Conservation (phyloP, 768 basidiomycete genomes). For the Russula sp. region DNA sequence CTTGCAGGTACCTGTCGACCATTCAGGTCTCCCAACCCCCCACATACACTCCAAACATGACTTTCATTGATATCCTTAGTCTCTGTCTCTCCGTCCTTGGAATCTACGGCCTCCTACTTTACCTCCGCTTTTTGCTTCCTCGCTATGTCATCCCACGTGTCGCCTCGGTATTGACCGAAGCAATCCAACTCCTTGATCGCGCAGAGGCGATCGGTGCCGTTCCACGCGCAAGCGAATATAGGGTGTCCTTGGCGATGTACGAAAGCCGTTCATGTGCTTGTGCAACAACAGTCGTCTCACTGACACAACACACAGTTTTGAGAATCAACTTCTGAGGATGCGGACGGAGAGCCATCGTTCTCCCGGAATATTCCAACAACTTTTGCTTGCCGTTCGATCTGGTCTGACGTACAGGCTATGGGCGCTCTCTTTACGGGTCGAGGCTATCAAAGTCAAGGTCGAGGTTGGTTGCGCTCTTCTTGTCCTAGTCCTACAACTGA, state of each 20-base stretch:
- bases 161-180: background rate
- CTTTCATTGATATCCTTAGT: background rate
- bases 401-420: background rate
- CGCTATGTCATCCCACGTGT: background rate
- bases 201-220: background rate
- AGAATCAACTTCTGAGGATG: background rate
- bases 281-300: too few species aligned
- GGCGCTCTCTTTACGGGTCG: background rate
- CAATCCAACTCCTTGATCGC: background rate
- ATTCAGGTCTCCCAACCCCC: too few species aligned
- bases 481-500: background rate
- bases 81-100: background rate
- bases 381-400: background rate
- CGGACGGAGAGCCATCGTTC: slow-evolving; percentile 3
- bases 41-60: too few species aligned
- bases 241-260: background rate
- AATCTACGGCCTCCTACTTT: background rate
- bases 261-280: background rate
- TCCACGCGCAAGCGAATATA: background rate
- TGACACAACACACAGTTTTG: background rate
- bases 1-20: too few species aligned
- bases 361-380: background rate
- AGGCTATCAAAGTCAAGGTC: background rate
- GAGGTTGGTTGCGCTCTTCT: background rate
- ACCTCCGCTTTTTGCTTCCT: background rate